Conservation (phyloP, 441 rosid genomes). For the Iberis amara region DNA sequence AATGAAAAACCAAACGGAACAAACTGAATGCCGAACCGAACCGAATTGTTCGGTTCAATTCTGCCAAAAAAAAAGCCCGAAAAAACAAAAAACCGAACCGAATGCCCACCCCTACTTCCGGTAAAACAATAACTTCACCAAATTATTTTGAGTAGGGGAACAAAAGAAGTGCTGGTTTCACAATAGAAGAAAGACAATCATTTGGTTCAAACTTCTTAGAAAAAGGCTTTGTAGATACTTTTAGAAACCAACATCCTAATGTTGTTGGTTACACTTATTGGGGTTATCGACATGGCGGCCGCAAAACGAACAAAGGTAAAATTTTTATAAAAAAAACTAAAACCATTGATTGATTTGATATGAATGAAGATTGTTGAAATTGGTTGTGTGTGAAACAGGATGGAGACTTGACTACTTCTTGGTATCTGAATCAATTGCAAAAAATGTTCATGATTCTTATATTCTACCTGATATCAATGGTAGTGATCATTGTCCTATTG, state of each 20-base stretch:
- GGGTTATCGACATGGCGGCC: conserved; percentile 80
- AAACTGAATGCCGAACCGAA: no score
- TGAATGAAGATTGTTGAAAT: neutral
- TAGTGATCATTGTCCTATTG: conserved; percentile 89
- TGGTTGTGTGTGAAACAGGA: conserved; percentile 44
- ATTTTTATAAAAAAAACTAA: no score
- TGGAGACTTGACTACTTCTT: conserved; percentile 98
- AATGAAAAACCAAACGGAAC: no score
- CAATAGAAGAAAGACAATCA: conserved; percentile 84
- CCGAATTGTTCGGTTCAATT: no score
- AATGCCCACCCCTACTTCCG: no score
- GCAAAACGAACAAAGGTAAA: conserved; percentile 81
- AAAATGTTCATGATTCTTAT: conserved; percentile 71
- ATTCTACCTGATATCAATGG: conserved; percentile 77
- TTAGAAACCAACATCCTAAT: conserved; percentile 76
- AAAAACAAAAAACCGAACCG: no score
- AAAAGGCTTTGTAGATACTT: conserved; percentile 79
- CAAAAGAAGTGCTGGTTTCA: conserved; percentile 90
- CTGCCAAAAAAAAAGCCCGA: no score
- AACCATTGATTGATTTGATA: conserved; percentile 6
- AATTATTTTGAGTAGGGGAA: conserved; percentile 53
- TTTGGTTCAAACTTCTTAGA: conserved; percentile 72
- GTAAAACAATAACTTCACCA: neutral
- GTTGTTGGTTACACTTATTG: conserved; percentile 88
- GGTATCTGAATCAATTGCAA: conserved; percentile 70